Evolutionary conservation across 1,284 basidiomycete species (phyloP), one percentile per base, ranked within the genome.

Genomic region (Polyporus tsugae): DNA sequence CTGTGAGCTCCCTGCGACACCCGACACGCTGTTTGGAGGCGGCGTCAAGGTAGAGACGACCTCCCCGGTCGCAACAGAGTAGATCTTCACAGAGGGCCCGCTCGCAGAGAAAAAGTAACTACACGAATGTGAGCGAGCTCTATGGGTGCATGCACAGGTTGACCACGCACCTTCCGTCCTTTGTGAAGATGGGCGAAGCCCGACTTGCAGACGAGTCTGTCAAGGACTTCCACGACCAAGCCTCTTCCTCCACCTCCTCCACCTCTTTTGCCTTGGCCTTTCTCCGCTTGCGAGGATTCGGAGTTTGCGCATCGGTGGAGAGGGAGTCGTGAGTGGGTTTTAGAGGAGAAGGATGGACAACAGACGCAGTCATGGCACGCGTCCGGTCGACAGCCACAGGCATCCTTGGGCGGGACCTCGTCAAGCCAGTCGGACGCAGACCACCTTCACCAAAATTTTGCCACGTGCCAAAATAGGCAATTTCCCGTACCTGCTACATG

Each of bases 91-190:
- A 5, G 91, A 87, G 10, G 89, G 85, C 35, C 92, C 92, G 10
- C 90, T 87, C 36, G 95, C 86, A 39, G 93, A 89, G 80, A 97
- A 96, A 85, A 95, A 96, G 82, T 96, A 94, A 75, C 96, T 97
- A 70, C 17, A 36, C 49, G 52, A 52, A 68, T 57, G 62, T 70
- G 62, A 64, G 46, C 70, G 74, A 72, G 65, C 70, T 64, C 69
- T 60, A 38, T 52, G 60, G 68, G 52, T 11, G 68, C 42, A 62
- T 22, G 60, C 35, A 69, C 55, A 52, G 62, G 67, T 68, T 60
- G 55, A 61, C 36, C 6, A 83, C 91, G 77, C 79, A 95, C 95
- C 89, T 91, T 80, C 93, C 93, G 80, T 97, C 95, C 77, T 86
- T 91, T 39, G 94, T 95, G 80, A 95, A 95, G 67, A 95, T 81